Evolutionary conservation across 148 eudicot species (phyloP).

Genomic region (Arctostaphylos glauca): DNA sequence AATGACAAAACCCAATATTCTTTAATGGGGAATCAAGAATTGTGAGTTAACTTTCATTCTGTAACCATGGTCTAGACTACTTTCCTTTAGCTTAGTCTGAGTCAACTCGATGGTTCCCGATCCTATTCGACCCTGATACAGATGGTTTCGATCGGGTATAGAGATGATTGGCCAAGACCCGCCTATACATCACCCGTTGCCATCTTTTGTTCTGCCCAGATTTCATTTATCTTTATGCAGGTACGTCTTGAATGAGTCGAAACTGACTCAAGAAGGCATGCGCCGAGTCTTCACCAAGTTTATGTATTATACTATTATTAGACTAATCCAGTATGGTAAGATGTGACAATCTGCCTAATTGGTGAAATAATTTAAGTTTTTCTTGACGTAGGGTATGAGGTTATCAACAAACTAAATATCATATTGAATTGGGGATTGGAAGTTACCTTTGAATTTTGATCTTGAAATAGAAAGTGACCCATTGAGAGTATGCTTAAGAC

Average conservation of each 20-base stretch:
- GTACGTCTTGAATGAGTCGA: neutral
- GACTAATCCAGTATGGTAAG: too few species aligned
- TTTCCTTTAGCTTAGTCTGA: neutral
- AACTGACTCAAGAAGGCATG: neutral
- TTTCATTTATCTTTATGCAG: neutral
- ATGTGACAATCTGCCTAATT: too few species aligned
- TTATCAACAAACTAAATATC: neutral
- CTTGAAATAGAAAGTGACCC: neutral
- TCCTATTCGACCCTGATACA: too few species aligned
- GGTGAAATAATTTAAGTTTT: neutral
- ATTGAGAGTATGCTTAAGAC: neutral
- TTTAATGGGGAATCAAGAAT: neutral
- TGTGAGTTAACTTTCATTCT: slow-evolving; percentile 6
- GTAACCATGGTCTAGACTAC: slow-evolving; percentile 18
- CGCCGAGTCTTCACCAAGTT: neutral
- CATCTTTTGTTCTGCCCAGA: neutral
- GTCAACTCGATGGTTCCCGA: too few species aligned
- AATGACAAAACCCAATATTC: slow-evolving; percentile 9
- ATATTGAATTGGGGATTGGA: neutral
- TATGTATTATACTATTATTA: too few species aligned
- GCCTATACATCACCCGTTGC: too few species aligned
- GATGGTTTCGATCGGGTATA: too few species aligned
- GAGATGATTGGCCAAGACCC: too few species aligned
- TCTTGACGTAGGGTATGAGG: neutral
- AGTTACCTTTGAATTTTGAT: neutral